Conservation (phyloP, 768 basidiomycete species). For the Suillus spraguei region DNA sequence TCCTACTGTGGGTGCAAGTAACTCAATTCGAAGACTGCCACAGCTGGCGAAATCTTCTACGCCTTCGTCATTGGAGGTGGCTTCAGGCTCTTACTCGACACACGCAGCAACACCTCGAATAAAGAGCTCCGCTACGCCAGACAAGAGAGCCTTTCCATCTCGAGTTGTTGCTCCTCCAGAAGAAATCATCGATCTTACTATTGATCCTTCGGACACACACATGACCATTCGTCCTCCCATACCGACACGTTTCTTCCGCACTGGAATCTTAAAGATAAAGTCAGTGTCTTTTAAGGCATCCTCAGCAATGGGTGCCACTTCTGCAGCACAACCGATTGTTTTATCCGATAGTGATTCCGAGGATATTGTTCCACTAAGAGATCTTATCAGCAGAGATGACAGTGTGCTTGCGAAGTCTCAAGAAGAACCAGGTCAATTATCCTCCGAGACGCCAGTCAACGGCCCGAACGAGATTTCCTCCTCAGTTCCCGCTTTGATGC, state of each 20-base stretch:
- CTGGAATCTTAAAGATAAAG: slow-evolving; percentile 24
- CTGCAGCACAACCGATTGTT: neutral
- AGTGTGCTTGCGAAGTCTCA: neutral
- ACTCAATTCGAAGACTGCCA: neutral
- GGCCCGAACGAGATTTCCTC: neutral
- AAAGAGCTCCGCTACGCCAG: neutral
- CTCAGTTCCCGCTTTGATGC: neutral
- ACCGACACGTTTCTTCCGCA: slow-evolving; percentile 24
- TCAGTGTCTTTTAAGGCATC: slow-evolving; percentile 8
- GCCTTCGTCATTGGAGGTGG: neutral
- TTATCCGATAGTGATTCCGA: neutral
- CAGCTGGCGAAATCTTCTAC: neutral
- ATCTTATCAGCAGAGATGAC: neutral
- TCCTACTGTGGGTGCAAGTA: neutral
- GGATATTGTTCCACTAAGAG: neutral
- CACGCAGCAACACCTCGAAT: neutral
- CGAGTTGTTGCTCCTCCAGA: slow-evolving; percentile 1
- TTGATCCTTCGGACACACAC: slow-evolving; percentile 6
- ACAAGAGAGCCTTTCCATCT: neutral
- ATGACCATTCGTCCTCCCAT: slow-evolving; percentile 20
- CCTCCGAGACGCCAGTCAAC: neutral
- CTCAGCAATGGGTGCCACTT: neutral
- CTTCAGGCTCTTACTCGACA: neutral
- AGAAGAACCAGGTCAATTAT: neutral
- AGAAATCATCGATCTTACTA: slow-evolving; percentile 16